Percentiles rank a stretch among this genome's conserved stretches.
Conservation (phyloP, 1,284 basidiomycete genomes). For the Cutaneotrichosporon daszewskae region DNA sequence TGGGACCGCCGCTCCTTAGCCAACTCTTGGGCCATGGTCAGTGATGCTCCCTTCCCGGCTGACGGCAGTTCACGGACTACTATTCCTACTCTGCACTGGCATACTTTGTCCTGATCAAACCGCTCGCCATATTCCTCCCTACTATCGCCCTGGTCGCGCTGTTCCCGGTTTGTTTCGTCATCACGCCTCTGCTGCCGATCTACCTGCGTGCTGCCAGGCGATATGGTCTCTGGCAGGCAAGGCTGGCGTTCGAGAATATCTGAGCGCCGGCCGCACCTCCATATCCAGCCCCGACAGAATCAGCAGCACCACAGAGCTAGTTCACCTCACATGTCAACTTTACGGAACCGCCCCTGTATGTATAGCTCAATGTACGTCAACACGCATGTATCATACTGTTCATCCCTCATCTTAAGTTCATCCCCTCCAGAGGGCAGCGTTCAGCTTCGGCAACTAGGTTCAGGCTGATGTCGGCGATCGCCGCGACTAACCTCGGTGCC, state of each 20-base stretch:
- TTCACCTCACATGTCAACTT: too few relatives aligned
- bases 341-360: too few relatives aligned
- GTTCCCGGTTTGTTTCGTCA: conserved; percentile 28
- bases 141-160: conserved; percentile 36
- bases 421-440: too few relatives aligned
- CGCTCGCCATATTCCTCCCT: conserved; percentile 39
- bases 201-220: conserved; percentile 30
- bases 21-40: conserved; percentile 44
- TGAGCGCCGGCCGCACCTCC: conserved; percentile 10
- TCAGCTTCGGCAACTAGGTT: too few relatives aligned
- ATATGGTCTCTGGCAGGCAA: conserved; percentile 44
- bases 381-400: neutral
- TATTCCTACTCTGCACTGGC: conserved; percentile 45
- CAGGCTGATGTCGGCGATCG: too few relatives aligned
- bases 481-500: too few relatives aligned
- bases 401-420: too few relatives aligned
- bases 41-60: conserved; percentile 4
- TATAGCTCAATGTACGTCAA: neutral
- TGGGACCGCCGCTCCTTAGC: conserved; percentile 43
- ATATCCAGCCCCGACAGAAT: too few relatives aligned
- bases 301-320: too few relatives aligned
- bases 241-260: conserved; percentile 39
- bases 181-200: conserved; percentile 34
- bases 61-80: conserved; percentile 35
- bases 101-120: conserved; percentile 46